Base-by-base conservation (phyloP, 2,329 filamentous ascomycete species). In the Aspergillus caelatus region DNA sequence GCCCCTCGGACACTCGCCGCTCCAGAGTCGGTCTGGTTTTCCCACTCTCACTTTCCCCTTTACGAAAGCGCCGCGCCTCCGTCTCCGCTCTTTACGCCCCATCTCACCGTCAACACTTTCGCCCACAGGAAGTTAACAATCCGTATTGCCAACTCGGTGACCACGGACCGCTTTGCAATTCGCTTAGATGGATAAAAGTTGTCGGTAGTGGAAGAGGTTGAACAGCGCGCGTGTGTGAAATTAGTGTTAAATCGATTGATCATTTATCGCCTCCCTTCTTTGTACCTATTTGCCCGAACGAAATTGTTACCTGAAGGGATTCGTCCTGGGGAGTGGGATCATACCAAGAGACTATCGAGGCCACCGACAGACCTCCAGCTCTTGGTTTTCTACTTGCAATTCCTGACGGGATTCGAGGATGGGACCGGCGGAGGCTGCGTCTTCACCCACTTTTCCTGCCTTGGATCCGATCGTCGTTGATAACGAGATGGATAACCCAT, bases 391-490 rank as follows among this genome's bases (percentile, higher is more conserved):
- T 61, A 30, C 46, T 54, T 57, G 28, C 30, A 45, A 41, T 57
- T 46, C 41, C 55, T 48, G 54, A 39, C 57, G 58, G 41, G 21
- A 63, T 62, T 61, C 57, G 72, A 78, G 68, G 65, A 80, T 80
- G 78, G 74, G 73, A 73, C 71, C 75, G 52, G 62, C 67, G 56
- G 75, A 77, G 63, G 63, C 67, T 45, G 66, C 73, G 41, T 77
- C 76, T 61, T 79, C 78, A 53, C 76, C 78, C 60, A 68, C 69
- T 48, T 79, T 79, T 65, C 69, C 76, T 66, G 61, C 71, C 30
- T 65, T 79, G 64, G 79, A 80, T 64, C 79, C 79, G 30, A 74
- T 80, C 59, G 78, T 80, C 56, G 69, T 80, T 60, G 78, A 80
- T 67, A 77, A 77, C 69, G 78, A 81, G 41, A 79, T 81, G 76